phyloP scores from a whole-genome alignment of 495 filamentous ascomycete genomes.

The Oidiodendron maius region DNA sequence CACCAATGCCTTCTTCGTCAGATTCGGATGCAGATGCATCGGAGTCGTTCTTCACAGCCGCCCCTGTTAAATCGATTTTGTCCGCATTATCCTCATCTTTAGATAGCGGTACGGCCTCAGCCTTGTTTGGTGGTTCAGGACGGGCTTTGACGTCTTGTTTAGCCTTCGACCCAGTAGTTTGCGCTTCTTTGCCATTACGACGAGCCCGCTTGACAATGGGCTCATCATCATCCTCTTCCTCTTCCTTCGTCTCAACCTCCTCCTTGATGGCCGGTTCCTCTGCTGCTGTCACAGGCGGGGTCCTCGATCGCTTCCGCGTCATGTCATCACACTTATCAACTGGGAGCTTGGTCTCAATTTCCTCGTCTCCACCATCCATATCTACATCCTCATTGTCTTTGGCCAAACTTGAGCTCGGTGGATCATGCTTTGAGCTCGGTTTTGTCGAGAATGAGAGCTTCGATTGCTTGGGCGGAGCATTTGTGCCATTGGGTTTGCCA shows the following conservation, averaged over 20 bases:
- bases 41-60: slow-evolving; percentile 28
- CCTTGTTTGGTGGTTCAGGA: slow-evolving; percentile 6
- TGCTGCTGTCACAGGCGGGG: slow-evolving; percentile 18
- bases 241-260: slow-evolving; percentile 19
- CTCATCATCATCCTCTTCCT: slow-evolving; percentile 42
- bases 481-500: slow-evolving; percentile 46
- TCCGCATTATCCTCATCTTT: slow-evolving; percentile 26
- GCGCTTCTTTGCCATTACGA: slow-evolving; percentile 10
- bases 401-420: slow-evolving; percentile 5
- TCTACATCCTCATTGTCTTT: slow-evolving; percentile 20
- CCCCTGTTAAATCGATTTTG: slow-evolving; percentile 17
- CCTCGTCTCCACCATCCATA: slow-evolving; percentile 20
- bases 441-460: slow-evolving; percentile 63
- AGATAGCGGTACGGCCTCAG: slow-evolving; percentile 29
- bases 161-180: slow-evolving; percentile 22
- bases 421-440: slow-evolving; percentile 17
- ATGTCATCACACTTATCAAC: slow-evolving; percentile 12
- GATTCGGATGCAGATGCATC: slow-evolving; percentile 35
- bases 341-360: slow-evolving; percentile 17
- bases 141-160: slow-evolving; percentile 9
- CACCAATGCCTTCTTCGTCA: slow-evolving; percentile 21
- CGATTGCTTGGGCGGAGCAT: slow-evolving; percentile 60
- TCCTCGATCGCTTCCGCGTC: slow-evolving; percentile 37
- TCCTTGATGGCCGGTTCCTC: slow-evolving; percentile 25
- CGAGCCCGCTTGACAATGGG: slow-evolving; percentile 48